A percentile compares a stretch with the other conserved stretches of the same genome.
phyloP scores from a whole-genome alignment of 108 stramenopile species.

The Nitzschia putrida region DNA sequence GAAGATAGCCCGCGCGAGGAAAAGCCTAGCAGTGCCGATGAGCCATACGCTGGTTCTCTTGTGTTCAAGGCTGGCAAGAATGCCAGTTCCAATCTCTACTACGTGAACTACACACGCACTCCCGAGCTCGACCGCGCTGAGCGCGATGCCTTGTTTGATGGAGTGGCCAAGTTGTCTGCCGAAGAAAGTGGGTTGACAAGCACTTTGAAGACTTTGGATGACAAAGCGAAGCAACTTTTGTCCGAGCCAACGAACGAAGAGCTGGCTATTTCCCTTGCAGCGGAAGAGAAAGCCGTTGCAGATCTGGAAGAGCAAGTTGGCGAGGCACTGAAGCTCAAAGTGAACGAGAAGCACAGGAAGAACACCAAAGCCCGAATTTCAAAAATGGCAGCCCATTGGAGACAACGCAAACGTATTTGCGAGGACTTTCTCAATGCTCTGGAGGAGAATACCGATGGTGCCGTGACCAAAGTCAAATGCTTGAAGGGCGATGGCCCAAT shows the following conservation, averaged over 20 bases:
- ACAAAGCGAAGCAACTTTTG: slow-evolving; percentile 46
- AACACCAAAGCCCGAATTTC: slow-evolving; percentile 56
- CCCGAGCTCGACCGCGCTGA: slow-evolving; percentile 54
- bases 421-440: slow-evolving; percentile 56
- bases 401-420: slow-evolving; percentile 62
- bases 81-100: slow-evolving; percentile 66
- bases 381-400: slow-evolving; percentile 63
- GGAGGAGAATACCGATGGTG: slow-evolving; percentile 68
- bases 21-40: slow-evolving; percentile 17
- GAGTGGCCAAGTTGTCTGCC: slow-evolving; percentile 40
- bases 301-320: slow-evolving; percentile 50
- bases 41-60: slow-evolving; percentile 59
- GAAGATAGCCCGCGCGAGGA: slow-evolving; percentile 39
- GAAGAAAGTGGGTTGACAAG: slow-evolving; percentile 41
- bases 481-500: slow-evolving; percentile 74
- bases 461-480: slow-evolving; percentile 63
- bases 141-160: slow-evolving; percentile 49
- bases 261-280: slow-evolving; percentile 34
- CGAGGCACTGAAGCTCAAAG: slow-evolving; percentile 48
- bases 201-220: slow-evolving; percentile 30
- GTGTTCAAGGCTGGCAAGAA: slow-evolving; percentile 67
- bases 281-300: slow-evolving; percentile 39
- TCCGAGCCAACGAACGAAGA: slow-evolving; percentile 82
- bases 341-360: slow-evolving; percentile 66
- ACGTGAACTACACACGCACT: slow-evolving; percentile 67